Conservation (phyloP, 1,139 yeast genomes). For the Debaryomycetaceae sp. region DNA sequence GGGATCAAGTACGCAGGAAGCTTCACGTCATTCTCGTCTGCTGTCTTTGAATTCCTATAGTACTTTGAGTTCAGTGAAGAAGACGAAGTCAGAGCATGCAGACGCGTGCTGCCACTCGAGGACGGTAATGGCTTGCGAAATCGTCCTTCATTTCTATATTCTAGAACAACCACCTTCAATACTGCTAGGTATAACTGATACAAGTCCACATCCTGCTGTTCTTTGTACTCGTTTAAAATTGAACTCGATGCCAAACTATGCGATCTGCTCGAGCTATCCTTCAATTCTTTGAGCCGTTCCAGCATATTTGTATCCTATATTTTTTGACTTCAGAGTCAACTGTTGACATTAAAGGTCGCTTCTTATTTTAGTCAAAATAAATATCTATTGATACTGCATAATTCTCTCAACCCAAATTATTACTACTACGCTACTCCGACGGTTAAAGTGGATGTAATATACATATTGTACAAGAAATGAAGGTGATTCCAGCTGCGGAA, state of each 20-base stretch:
- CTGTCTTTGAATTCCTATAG: slow-evolving; percentile 9
- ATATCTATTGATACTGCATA: neutral
- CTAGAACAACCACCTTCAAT: slow-evolving; percentile 49
- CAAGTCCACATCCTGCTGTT: slow-evolving; percentile 25
- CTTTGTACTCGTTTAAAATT: slow-evolving; percentile 17
- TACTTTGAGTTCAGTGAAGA: slow-evolving; percentile 7
- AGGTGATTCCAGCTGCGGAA: neutral
- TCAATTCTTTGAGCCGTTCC: slow-evolving; percentile 5
- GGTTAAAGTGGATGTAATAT: neutral
- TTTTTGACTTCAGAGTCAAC: neutral
- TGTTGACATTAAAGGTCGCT: neutral
- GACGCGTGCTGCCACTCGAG: slow-evolving; percentile 3
- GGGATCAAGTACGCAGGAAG: slow-evolving; percentile 49
- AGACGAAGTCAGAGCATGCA: neutral
- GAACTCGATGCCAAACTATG: slow-evolving; percentile 25
- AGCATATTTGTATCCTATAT: slow-evolving; percentile 7
- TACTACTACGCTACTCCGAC: neutral
- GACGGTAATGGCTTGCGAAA: slow-evolving; percentile 40
- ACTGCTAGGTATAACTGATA: slow-evolving; percentile 36
- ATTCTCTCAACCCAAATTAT: neutral
- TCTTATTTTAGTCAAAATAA: neutral
- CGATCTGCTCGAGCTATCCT: slow-evolving; percentile 7
- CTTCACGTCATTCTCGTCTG: slow-evolving; percentile 16
- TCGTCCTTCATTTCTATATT: slow-evolving; percentile 57
- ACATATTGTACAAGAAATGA: neutral